Conservation (phyloP, 768 basidiomycete species). For the Auriscalpium microsporum region DNA sequence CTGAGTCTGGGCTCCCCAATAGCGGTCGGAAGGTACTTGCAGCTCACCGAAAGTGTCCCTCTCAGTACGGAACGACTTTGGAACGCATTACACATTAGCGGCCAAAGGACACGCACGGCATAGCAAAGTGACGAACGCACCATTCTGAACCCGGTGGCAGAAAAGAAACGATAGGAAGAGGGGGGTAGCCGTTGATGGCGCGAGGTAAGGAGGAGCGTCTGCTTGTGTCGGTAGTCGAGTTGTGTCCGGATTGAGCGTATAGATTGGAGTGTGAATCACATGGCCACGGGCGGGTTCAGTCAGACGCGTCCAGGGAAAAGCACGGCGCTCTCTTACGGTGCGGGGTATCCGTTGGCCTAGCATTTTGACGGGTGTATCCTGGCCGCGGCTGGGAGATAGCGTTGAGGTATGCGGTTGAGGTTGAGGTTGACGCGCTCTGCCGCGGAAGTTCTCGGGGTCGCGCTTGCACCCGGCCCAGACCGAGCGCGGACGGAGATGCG, state of each 20-base stretch:
- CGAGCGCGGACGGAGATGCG: no score
- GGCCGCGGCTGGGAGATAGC: no score
- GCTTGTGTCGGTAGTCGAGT: background rate
- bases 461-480: no score
- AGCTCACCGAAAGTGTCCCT: slow-evolving; percentile 95
- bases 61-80: slow-evolving; percentile 63
- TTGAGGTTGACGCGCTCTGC: no score
- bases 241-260: background rate
- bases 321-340: slow-evolving; percentile 12
- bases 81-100: slow-evolving; percentile 17
- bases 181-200: background rate
- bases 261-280: slow-evolving; percentile 20
- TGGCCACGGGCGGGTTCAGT: slow-evolving; percentile 15
- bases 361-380: slow-evolving; percentile 8
- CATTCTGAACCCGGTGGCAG: slow-evolving; percentile 28
- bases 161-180: slow-evolving; percentile 19
- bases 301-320: slow-evolving; percentile 2
- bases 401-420: no score
- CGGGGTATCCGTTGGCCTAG: slow-evolving; percentile 11
- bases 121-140: slow-evolving; percentile 16
- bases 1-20: slow-evolving; percentile 99
- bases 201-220: slow-evolving; percentile 3
- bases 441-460: no score
- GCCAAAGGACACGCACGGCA: background rate
- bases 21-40: slow-evolving; percentile 76